These are phyloP conservation scores for Coffea canephora DNA, from an alignment of 257 asterid species.

Conservation along the genomic window DNA sequence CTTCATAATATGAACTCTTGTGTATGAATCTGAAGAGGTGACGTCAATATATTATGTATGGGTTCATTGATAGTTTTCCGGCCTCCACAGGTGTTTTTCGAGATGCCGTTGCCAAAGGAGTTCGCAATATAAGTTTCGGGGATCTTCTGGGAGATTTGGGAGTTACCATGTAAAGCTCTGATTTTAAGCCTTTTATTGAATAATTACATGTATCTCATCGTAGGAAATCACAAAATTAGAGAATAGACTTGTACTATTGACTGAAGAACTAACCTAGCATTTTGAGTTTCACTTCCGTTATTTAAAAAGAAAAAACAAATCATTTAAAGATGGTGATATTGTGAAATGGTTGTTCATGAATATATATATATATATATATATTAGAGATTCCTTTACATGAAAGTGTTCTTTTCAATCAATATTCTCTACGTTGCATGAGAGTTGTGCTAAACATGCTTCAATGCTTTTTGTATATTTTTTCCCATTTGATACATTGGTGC, in stretches of 20 bases:
- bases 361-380: too few relatives aligned
- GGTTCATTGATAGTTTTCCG: constrained; percentile 19
- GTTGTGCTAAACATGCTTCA: background rate
- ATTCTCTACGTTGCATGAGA: background rate
- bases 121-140: constrained; percentile 82
- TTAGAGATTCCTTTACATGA: background rate
- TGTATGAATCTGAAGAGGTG: background rate
- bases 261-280: background rate
- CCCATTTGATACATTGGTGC: background rate
- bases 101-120: constrained; percentile 80
- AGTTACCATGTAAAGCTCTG: constrained; percentile 65
- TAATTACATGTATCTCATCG: background rate
- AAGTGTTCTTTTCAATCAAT: background rate
- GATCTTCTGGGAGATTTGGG: constrained; percentile 90
- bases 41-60: background rate
- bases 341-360: constrained; percentile 6
- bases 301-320: background rate
- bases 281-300: background rate
- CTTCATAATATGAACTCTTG: background rate
- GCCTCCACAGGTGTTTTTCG: constrained; percentile 68
- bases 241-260: background rate
- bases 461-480: background rate
- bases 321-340: background rate
- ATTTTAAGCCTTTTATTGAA: constrained; percentile 22
- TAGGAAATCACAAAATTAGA: background rate